Percentiles rank a stretch among this genome's conserved stretches.
Conservation (phyloP, 331 rosid species). For the Phaseolus coccineus region DNA sequence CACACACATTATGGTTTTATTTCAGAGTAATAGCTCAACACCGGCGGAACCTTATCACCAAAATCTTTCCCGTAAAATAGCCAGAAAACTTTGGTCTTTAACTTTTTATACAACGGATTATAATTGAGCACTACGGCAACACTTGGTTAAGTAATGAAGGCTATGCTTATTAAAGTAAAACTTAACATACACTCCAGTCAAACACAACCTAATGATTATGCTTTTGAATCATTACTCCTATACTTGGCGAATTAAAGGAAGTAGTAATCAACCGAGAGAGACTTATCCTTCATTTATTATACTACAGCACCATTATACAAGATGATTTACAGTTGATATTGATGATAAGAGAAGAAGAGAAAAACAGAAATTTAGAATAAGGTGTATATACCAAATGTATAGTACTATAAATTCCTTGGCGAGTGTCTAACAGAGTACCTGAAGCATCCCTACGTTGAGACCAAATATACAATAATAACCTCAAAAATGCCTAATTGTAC, state of each 20-base stretch:
- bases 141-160: neutral
- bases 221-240: conserved; percentile 18
- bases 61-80: neutral
- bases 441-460: conserved; percentile 23
- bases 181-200: conserved; percentile 27
- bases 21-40: neutral
- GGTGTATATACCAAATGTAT: conserved; percentile 19
- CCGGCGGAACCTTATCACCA: neutral
- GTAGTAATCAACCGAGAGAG: neutral
- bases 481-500: conserved; percentile 38
- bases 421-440: conserved; percentile 27
- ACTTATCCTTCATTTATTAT: conserved; percentile 15
- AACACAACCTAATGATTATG: conserved; percentile 4
- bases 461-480: conserved; percentile 38
- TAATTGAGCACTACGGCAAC: conserved; percentile 20
- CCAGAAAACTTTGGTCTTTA: neutral
- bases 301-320: conserved; percentile 17
- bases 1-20: neutral
- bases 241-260: conserved; percentile 10
- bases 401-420: neutral
- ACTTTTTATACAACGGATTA: conserved; percentile 1
- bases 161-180: conserved; percentile 7
- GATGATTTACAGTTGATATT: conserved; percentile 38
- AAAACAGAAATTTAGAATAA: neutral
- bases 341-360: neutral